Evolutionary conservation across 495 filamentous ascomycete genomes (phyloP).

Genomic region (Collariella sp.): DNA sequence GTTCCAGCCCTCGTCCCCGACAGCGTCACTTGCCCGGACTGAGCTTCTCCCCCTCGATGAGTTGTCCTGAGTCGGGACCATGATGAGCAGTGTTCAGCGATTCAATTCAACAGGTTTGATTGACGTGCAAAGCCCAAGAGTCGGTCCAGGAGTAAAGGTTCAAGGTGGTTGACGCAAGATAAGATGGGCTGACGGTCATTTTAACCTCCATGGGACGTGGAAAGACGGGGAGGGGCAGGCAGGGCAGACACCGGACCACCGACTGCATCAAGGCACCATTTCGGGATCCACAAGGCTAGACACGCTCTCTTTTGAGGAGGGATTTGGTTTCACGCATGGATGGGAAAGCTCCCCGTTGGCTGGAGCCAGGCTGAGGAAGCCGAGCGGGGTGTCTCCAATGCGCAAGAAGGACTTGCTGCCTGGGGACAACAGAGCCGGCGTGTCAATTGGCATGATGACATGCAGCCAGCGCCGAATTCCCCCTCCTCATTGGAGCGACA

Average conservation of each 20-base stretch:
- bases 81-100: background rate
- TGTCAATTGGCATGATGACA: background rate
- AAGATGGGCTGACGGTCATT: constrained; percentile 1
- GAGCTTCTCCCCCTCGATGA: background rate
- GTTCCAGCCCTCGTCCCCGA: constrained; percentile 9
- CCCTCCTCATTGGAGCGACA: background rate
- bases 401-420: constrained; percentile 3
- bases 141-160: background rate
- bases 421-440: background rate
- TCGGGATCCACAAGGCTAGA: constrained; percentile 7
- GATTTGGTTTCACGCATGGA: background rate
- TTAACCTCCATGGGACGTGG: constrained; percentile 5
- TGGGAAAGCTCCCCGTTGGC: constrained; percentile 2
- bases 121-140: background rate
- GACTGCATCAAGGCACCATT: background rate
- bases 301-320: background rate
- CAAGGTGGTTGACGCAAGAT: background rate
- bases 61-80: background rate
- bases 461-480: background rate
- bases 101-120: background rate
- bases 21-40: background rate
- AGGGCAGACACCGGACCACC: background rate
- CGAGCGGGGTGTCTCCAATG: background rate
- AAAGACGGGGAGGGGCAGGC: background rate
- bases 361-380: background rate